Base-by-base conservation (phyloP, 2,329 filamentous ascomycete species). In the Epichloe baconii region DNA sequence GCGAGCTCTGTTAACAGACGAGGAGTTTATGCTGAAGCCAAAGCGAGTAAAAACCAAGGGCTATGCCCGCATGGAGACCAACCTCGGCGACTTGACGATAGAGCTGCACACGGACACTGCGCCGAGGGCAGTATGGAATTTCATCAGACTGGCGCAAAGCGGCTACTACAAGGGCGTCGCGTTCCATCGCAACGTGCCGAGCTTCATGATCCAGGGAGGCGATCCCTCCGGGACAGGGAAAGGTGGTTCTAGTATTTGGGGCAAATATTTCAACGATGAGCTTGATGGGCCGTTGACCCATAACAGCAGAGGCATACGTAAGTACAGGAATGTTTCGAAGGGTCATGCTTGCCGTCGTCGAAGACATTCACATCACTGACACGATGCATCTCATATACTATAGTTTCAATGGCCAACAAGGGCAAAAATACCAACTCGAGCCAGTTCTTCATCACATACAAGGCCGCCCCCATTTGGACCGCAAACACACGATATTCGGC, bases 181-280 rank as follows among this genome's bases (percentile, higher is more conserved):
- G 12, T 98, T 98, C 64, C 93, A 98, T 67, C 82, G 93, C 55
- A 96, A 94, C 65, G 96, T 98, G 60, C 83, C 83, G 52, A 88
- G 86, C 59, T 98, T 98, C 65, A 98, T 98, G 93, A 87, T 98
- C 40, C 93, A 98, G 66, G 91, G 91, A 43, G 93, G 93, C 38
- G 93, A 98, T 64, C 93, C 93, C 0, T 88, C 88, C 0, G 91
- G 91, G 1, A 95, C 89, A 0, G 93, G 93, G 1, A 79, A 88
- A 54, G 93, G 93, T n/a, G 93, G 93, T 0, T 73, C 82, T 47
- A 94, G 86, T 61, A 82, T 95, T 54, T 98, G 93, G 93, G 87
- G 87, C 53, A 95, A 94, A 68, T 87, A 89, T 54, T 98, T 98
- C 62, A 77, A 85, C 49, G 93, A 98, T 65, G 93, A 98, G 64